Percentiles rank a stretch among this genome's conserved stretches.
Evolutionary conservation across 2,329 filamentous ascomycete genomes (phyloP).

Genomic region (Ophioceras dolichostomum): DNA sequence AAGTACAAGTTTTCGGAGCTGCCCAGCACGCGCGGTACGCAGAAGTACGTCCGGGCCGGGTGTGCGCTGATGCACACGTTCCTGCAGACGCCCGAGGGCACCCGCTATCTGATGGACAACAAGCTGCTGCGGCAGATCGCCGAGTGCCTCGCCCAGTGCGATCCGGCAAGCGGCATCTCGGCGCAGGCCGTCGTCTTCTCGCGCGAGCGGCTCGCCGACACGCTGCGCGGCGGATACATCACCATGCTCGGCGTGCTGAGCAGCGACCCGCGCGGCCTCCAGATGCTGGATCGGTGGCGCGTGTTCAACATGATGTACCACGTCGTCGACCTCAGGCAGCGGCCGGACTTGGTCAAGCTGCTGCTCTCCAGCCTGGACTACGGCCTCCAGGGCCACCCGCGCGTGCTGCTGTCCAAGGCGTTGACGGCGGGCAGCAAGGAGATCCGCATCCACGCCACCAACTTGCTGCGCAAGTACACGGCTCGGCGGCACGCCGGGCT

Average conservation of each 20-base stretch:
- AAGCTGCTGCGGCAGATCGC: slow-evolving; percentile 89
- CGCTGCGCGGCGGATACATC: slow-evolving; percentile 86
- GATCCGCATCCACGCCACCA: slow-evolving; percentile 82
- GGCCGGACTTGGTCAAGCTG: slow-evolving; percentile 82
- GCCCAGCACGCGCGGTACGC: slow-evolving; percentile 81
- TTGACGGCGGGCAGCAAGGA: slow-evolving; percentile 85
- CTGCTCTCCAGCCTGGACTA: slow-evolving; percentile 90
- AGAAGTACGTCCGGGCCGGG: slow-evolving; percentile 84
- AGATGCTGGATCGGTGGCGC: slow-evolving; percentile 89
- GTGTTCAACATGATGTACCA: slow-evolving; percentile 99
- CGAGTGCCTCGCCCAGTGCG: slow-evolving; percentile 90
- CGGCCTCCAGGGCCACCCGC: slow-evolving; percentile 72
- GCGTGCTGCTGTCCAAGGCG: slow-evolving; percentile 86
- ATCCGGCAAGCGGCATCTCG: slow-evolving; percentile 65
- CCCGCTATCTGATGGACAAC: slow-evolving; percentile 77
- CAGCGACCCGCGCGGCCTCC: slow-evolving; percentile 67
- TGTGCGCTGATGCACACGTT: slow-evolving; percentile 81
- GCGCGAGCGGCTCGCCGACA: slow-evolving; percentile 69
- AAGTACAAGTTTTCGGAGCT: slow-evolving; percentile 91
- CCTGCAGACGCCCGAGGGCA: slow-evolving; percentile 73
- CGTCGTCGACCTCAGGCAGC: slow-evolving; percentile 81
- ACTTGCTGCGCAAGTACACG: slow-evolving; percentile 76
- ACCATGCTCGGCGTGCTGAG: slow-evolving; percentile 82
- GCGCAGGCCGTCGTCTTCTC: slow-evolving; percentile 86
- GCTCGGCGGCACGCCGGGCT: slow-evolving; percentile 33